Conservation (phyloP, 1,284 basidiomycete genomes). For the Pascua sp. region DNA sequence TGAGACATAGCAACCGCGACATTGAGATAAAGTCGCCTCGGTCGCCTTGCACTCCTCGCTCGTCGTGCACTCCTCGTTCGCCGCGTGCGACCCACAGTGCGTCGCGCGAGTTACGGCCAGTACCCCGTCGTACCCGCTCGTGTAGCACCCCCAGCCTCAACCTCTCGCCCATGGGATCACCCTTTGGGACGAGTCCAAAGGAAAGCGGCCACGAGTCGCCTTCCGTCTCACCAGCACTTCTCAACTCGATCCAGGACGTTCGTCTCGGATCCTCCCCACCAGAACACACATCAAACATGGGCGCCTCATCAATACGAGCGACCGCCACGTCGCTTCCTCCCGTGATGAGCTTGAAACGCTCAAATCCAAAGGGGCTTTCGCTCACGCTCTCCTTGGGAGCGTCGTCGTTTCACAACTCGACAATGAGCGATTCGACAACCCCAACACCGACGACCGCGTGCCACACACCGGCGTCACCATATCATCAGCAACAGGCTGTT, state of each 20-base stretch:
- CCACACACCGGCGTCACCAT: constrained; percentile 9
- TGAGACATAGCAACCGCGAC: too few relatives aligned
- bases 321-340: constrained; percentile 18
- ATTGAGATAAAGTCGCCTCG: too few relatives aligned
- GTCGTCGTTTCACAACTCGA: constrained; percentile 20
- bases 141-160: too few relatives aligned
- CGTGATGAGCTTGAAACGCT: constrained; percentile 27
- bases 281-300: not conserved
- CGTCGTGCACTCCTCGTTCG: not conserved
- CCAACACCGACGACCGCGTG: constrained; percentile 15
- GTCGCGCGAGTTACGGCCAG: not conserved
- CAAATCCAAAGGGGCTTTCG: constrained; percentile 40
- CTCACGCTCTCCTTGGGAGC: constrained; percentile 28
- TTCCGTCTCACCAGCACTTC: constrained; percentile 8
- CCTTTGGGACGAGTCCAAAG: too few relatives aligned
- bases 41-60: too few relatives aligned
- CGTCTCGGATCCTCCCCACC: constrained; percentile 8
- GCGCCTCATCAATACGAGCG: too few relatives aligned
- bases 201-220: not conserved
- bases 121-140: not conserved
- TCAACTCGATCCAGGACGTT: constrained; percentile 13
- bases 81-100: not conserved
- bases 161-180: too few relatives aligned
- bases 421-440: constrained; percentile 7
- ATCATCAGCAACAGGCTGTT: constrained; percentile 9